Conservation (phyloP, 352 stramenopile species). For the Discostella stelligera region DNA sequence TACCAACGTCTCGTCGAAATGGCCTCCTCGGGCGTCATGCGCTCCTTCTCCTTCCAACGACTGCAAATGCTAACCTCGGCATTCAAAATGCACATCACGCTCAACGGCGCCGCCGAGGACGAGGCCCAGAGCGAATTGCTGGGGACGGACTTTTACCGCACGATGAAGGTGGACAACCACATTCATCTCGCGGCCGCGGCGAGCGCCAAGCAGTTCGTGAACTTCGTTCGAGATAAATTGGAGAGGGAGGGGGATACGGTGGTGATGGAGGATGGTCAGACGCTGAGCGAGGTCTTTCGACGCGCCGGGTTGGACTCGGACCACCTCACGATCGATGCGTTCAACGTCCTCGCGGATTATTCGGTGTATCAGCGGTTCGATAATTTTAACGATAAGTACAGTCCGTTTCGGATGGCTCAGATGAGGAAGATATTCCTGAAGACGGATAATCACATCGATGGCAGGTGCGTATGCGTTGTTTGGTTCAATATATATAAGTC, state of each 20-base stretch:
- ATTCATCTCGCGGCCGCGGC: constrained; percentile 90
- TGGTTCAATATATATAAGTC: not conserved
- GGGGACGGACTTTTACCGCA: constrained; percentile 98
- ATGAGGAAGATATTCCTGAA: constrained; percentile 99
- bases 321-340: constrained; percentile 97
- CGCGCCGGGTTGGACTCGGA: constrained; percentile 90
- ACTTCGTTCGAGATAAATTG: constrained; percentile 82
- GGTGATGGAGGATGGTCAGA: constrained; percentile 93
- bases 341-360: constrained; percentile 99
- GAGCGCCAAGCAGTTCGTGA: constrained; percentile 79
- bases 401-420: constrained; percentile 86
- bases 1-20: constrained; percentile 73
- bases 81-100: constrained; percentile 95
- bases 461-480: constrained; percentile 77
- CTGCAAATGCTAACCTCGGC: constrained; percentile 72
- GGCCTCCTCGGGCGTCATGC: constrained; percentile 66
- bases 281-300: constrained; percentile 88
- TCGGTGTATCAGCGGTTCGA: constrained; percentile 98
- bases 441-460: constrained; percentile 95
- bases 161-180: constrained; percentile 98
- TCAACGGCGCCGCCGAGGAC: constrained; percentile 94
- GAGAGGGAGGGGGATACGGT: constrained; percentile 89
- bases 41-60: constrained; percentile 79
- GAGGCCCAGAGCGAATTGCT: constrained; percentile 93
- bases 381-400: constrained; percentile 99